A percentile compares a stretch with the other conserved stretches of the same genome.
These are phyloP conservation scores for Rhodotorula toruloides DNA, from an alignment of 768 basidiomycete species.

Conservation along the genomic window DNA sequence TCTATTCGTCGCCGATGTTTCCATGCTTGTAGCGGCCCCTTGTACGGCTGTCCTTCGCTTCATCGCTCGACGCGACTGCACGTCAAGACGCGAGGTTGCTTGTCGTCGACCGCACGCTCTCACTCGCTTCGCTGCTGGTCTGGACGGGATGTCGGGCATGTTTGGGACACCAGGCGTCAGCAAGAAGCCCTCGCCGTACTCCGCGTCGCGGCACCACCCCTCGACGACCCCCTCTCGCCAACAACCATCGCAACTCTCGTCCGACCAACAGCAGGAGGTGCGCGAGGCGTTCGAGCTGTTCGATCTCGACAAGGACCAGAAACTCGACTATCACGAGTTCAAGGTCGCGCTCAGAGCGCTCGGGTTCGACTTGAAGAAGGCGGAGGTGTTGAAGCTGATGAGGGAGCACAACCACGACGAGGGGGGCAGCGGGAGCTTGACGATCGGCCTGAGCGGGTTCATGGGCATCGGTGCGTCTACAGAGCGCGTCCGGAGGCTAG, in stretches of 20 bases:
- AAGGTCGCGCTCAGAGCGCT: slow-evolving; percentile 98
- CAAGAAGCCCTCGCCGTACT: slow-evolving; percentile 8
- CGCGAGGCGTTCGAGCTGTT: slow-evolving; percentile 99
- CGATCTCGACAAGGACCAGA: slow-evolving; percentile 96
- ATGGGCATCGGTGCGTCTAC: slow-evolving; percentile 73
- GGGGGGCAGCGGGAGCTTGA: slow-evolving; percentile 23
- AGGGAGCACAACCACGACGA: slow-evolving; percentile 83
- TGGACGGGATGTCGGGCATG: neutral
- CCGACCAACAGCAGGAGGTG: slow-evolving; percentile 75
- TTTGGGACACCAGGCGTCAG: neutral
- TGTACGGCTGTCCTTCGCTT: no score
- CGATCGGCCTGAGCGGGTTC: slow-evolving; percentile 92
- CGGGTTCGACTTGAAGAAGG: slow-evolving; percentile 97
- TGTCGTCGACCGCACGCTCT: neutral
- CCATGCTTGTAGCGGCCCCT: no score
- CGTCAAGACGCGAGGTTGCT: neutral
- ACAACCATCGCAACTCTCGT: slow-evolving; percentile 40
- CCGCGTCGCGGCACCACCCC: slow-evolving; percentile 6
- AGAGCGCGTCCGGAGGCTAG: fast-evolving
- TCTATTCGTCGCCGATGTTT: no score
- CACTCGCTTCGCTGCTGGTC: neutral
- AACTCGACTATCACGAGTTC: slow-evolving; percentile 92
- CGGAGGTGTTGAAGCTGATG: slow-evolving; percentile 89
- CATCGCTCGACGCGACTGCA: neutral
- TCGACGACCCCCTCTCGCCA: neutral